Evolutionary conservation across 2,329 filamentous ascomycete species (phyloP), one percentile per base, ranked within the genome.

Genomic region (Diplodia sapinea): DNA sequence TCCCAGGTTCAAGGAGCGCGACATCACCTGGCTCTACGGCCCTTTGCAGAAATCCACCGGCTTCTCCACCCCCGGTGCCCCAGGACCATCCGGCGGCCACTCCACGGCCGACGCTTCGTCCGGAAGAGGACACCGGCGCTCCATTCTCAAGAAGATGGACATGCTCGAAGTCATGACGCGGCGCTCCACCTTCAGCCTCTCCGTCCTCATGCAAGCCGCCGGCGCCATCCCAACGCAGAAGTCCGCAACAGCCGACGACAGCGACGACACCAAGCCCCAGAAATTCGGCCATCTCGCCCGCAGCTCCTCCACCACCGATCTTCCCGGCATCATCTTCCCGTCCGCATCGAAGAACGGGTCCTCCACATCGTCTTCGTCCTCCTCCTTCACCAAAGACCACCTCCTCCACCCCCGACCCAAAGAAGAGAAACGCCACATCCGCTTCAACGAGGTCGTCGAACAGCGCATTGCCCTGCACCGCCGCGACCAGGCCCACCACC

Each of bases 21-120:
- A 99, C 79, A 93, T 97, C 36, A 97, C 94, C 55, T 99, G 94
- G 95, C 84, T 99, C 0, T 99, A 98, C 75, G 95, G 95, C 0
- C 95, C 95, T 12, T 80, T 97, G 57, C 94, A 97, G 77, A 90
- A 90, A 1, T 89, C 90, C 26, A 82, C 84, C 4, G 86, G 84
- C 66, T 86, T 84, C 69, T 83, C 73, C 74, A 81, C 87, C 68
- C 79, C 79, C 12, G 78, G 82, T 63, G 78, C 81, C 61, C 75
- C 77, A 47, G 83, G 83, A 12, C 84, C 86, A 55, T 81, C 84
- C 29, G 80, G 80, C 29, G 87, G 84, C 71, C 81, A 81, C 17
- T 75, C 89, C 71, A 93, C 92, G 0, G 90, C 93, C 70, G 87
- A 88, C 73, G 93, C 94, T 80, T 97, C 31, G 1, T 33, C 31